Evolutionary conservation across 768 basidiomycete species (phyloP), one percentile per base, ranked within the genome.

Genomic region (Boletus reticulatus): DNA sequence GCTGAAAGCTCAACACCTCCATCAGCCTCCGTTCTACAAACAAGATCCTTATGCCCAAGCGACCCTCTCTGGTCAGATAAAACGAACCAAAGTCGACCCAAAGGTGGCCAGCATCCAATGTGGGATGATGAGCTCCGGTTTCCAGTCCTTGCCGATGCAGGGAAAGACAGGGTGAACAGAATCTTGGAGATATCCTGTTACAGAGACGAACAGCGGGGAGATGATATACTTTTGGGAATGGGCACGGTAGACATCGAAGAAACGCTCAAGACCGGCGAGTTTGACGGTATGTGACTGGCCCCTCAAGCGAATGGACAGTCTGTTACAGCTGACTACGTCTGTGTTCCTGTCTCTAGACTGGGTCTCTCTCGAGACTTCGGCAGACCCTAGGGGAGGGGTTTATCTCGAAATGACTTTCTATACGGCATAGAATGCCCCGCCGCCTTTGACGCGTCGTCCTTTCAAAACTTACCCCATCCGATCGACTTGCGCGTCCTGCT

Each of bases 351-450:
- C n/a, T 27, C 24, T 34, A 90, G 89, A 89, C 62, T 91, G 89
- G 89, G 78, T 89, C 16, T 69, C 74, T 43, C 76, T 92, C 43
- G 73, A 78, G 52, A 72, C 79, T 32, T 80, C 82, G 45, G 85
- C 84, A 3, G 80, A 83, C 9, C 77, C 84, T 50, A 84, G 90
- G 22, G 95, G 95, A 7, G 92, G 97, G 51, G 60, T 96, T 11
- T 97, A 91, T 67, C 79, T 97, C 16, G 95, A 98, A 70, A 88
- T 97, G 84, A 98, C 95, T 2, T 98, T 85, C 75, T 98, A 84
- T 71, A 81, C 92, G 4, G n/a, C n/a, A n/a, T n/a, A n/a, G n/a
- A 84, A 87, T 52, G 81, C 78, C 4, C 83, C 85, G 9, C 75
- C 79, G n/a, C 72, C 84, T 32, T 62, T 83, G 39, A 68, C 65